Evolutionary conservation across 345 rosid genomes (phyloP).

Genomic region (Sonneratia caseolaris): DNA sequence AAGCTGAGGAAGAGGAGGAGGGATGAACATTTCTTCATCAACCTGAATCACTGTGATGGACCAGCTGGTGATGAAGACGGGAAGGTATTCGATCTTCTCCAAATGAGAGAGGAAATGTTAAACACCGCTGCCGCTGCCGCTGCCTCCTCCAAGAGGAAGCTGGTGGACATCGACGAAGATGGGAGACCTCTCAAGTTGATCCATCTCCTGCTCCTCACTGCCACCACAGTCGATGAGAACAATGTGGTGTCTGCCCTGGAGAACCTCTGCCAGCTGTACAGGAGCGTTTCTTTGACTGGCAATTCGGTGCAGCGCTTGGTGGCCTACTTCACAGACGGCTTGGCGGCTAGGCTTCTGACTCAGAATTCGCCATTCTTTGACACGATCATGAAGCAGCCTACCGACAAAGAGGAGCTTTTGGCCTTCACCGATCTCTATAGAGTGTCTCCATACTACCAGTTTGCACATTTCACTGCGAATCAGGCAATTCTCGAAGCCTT

Average conservation of each 20-base stretch:
- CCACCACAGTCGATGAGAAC: conserved; percentile 38
- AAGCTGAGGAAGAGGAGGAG: conserved; percentile 19
- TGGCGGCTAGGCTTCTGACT: conserved; percentile 43
- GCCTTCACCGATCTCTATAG: conserved; percentile 48
- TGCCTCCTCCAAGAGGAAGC: conserved; percentile 15
- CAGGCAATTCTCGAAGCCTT: conserved; percentile 50
- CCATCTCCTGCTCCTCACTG: conserved; percentile 45
- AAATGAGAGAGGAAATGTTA: conserved; percentile 49
- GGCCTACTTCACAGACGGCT: conserved; percentile 49
- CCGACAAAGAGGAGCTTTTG: conserved; percentile 31
- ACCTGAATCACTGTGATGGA: conserved; percentile 8
- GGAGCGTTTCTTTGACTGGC: conserved; percentile 33
- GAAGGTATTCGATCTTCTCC: conserved; percentile 37
- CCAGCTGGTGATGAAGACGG: conserved; percentile 20
- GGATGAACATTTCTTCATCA: neutral
- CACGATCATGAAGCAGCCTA: conserved; percentile 48
- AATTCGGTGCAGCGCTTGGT: conserved; percentile 58
- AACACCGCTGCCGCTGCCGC: conserved; percentile 13
- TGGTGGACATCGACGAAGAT: conserved; percentile 13
- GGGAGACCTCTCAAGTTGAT: conserved; percentile 51
- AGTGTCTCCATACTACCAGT: conserved; percentile 54
- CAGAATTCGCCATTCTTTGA: conserved; percentile 42
- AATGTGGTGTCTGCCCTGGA: conserved; percentile 24
- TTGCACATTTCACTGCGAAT: conserved; percentile 70
- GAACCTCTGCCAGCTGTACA: conserved; percentile 35